Base-by-base conservation (phyloP, 768 basidiomycete species). In the Collybiopsis luxurians region DNA sequence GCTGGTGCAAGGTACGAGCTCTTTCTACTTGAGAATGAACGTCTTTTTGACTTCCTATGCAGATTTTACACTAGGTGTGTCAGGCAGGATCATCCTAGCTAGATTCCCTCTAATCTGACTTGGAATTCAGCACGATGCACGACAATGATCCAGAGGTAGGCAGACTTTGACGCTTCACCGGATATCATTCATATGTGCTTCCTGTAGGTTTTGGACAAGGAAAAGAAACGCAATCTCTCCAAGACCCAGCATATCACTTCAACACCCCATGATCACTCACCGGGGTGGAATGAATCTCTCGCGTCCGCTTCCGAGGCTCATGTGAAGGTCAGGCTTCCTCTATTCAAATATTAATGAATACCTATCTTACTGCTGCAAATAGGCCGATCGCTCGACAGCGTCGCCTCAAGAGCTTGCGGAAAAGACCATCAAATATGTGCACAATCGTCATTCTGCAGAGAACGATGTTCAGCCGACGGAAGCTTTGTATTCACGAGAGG, bases 261-360 rank as follows among this genome's bases (percentile, higher is more conserved):
- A 2, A 55, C 54, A 5, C 54, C 54, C n/a, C 54, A 46, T 24
- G 44, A 55, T 2, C 54, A 55, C 21, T 43, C 54, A 17, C 54
- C 54, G 3, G 54, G 54, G 4, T 55, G 54, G 54, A 55, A 55
- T 24, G 54, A 55, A 26, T 13, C 46, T 34, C 54, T 55, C 1
- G 54, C 54, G 30, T 55, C 54, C 4, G 36, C 54, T 36, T 55
- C 54, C 24, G 54, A 55, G n/a, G 54, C 54, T 34, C 34, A 42
- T 44, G 54, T 55, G 3, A 55, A 55, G 54, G 54, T 55, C 13
- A 4, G 12, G 27, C 21, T 46, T 31, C 23, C 24, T 34, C 23
- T 6, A 43, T 34, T 7, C 11, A 11, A 4, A 34, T 34, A n/a
- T 27, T 31, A 2, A 42, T 5, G 7, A 10, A 6, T 15, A 4